Evolutionary conservation across 805 yeast species (phyloP).

Genomic region (Komagataella mondaviorum): DNA sequence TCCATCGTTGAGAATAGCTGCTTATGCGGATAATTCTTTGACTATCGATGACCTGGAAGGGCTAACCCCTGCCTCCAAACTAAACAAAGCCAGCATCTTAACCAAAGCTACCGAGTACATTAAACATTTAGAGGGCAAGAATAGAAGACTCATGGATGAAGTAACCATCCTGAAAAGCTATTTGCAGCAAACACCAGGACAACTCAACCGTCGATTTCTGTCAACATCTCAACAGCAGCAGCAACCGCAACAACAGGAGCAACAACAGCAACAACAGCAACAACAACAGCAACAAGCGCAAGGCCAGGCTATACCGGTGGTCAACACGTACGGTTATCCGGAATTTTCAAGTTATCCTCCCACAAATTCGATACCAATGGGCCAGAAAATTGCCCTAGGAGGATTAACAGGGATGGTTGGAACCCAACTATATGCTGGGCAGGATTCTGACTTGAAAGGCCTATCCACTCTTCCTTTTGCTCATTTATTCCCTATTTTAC

Average conservation of each 20-base stretch:
- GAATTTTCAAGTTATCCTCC: constrained; percentile 1
- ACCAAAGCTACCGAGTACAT: constrained; percentile 76
- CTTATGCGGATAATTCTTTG: constrained; percentile 22
- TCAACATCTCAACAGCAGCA: constrained; percentile 2
- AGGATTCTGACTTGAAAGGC: constrained; percentile 10
- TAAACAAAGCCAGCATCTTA: constrained; percentile 67
- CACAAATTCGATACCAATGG: constrained; percentile 7
- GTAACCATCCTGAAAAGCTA: constrained; percentile 27
- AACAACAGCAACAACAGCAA: constrained; percentile 4
- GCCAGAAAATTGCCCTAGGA: constrained; percentile 16
- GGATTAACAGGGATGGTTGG: constrained; percentile 21
- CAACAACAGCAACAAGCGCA: constrained; percentile 3
- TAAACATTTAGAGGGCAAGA: constrained; percentile 52
- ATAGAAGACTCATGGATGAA: constrained; percentile 35
- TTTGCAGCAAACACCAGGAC: not conserved
- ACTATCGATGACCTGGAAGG: constrained; percentile 50
- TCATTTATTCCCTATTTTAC: constrained; percentile 12
- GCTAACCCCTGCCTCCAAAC: constrained; percentile 57
- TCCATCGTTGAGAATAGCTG: constrained; percentile 52
- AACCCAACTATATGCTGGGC: constrained; percentile 13
- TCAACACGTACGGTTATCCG: not conserved
- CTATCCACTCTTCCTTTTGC: constrained; percentile 12
- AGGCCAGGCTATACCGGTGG: not conserved
- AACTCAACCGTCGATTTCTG: constrained; percentile 1
- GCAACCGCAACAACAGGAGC: constrained; percentile 2